Base-by-base conservation (phyloP, 2,329 filamentous ascomycete species). In the Coleophoma eucalyptorum region DNA sequence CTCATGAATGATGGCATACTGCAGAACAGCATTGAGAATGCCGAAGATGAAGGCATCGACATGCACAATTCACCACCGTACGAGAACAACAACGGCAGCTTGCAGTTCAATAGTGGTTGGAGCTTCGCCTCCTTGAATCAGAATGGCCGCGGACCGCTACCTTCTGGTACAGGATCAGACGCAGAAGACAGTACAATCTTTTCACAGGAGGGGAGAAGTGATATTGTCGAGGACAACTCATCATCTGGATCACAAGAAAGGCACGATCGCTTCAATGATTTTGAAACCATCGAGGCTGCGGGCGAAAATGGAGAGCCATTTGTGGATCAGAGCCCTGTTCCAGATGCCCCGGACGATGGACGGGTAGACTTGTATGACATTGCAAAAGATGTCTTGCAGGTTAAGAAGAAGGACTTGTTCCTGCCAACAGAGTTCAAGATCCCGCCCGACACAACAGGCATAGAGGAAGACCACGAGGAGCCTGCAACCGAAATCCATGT, bases 401-500 rank as follows among this genome's bases (percentile, higher is more conserved):
- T 54, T 18, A 48, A 35, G 18, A 43, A 45, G 37, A 33, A 45
- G 5, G 8, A 18, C 3, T 40, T 11, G n/a, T n/a, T 26, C 4
- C 26, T 32, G 15, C 42, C 21, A 11, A 15, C 35, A n/a, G 19
- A 26, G 41, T 40, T 52, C 18, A n/a, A 35, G 31, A 49, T 21
- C 49, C 19, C 41, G 32, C 15, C 41, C 45, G 19, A 19, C 41
- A 38, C 37, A 43, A 46, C 57, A 40, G 51, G 55, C 8, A 55
- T 56, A 19, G 40, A 46, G 12, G 54, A 62, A 3, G 60, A 61
- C 19, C 50, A 54, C 12, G 64, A 65, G 31, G 61, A 59, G 20
- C 56, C 60, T 13, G 59, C 61, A 2, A 55, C 60, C 6, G 64
- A 66, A 47, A 66, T 67, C 41, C 65, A 66, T 55, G 51, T 68